These are phyloP conservation scores for Westerdykella ornata DNA, from an alignment of 2,329 filamentous ascomycete species.

Conservation along the genomic window DNA sequence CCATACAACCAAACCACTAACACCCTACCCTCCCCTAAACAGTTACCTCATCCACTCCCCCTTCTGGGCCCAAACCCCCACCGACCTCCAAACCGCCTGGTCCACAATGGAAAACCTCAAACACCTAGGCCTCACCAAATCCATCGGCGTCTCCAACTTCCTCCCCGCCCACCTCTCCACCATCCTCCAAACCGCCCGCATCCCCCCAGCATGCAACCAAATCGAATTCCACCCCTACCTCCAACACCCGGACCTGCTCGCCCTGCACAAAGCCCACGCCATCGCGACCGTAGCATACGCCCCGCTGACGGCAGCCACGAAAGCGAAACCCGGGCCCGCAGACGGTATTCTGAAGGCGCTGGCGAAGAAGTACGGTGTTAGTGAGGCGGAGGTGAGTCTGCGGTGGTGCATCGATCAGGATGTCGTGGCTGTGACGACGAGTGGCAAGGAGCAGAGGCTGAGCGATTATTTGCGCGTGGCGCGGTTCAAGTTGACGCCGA, in stretches of 20 bases:
- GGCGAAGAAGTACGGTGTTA: slow-evolving; percentile 57
- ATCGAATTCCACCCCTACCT: slow-evolving; percentile 64
- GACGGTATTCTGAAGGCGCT: slow-evolving; percentile 47
- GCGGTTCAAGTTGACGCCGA: slow-evolving; percentile 54
- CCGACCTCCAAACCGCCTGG: slow-evolving; percentile 53
- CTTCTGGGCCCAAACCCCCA: slow-evolving; percentile 50
- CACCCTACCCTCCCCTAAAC: background rate
- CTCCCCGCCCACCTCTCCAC: slow-evolving; percentile 49
- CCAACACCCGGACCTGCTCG: slow-evolving; percentile 53
- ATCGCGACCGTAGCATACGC: slow-evolving; percentile 46
- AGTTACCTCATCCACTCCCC: slow-evolving; percentile 58
- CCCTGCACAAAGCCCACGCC: slow-evolving; percentile 46
- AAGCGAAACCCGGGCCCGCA: slow-evolving; percentile 50
- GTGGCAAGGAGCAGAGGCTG: slow-evolving; percentile 53
- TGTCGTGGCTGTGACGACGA: slow-evolving; percentile 54
- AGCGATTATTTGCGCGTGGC: slow-evolving; percentile 51
- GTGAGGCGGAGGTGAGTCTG: slow-evolving; percentile 50
- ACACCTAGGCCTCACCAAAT: slow-evolving; percentile 51
- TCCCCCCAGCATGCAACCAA: slow-evolving; percentile 59
- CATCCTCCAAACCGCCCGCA: slow-evolving; percentile 47
- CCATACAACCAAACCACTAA: too few species aligned
- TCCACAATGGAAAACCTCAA: slow-evolving; percentile 54
- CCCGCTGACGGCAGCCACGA: slow-evolving; percentile 47
- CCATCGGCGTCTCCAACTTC: slow-evolving; percentile 58
- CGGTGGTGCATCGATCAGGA: slow-evolving; percentile 58